Conservation (phyloP, 208 protist species). For the Tritrichomonas musculus region DNA sequence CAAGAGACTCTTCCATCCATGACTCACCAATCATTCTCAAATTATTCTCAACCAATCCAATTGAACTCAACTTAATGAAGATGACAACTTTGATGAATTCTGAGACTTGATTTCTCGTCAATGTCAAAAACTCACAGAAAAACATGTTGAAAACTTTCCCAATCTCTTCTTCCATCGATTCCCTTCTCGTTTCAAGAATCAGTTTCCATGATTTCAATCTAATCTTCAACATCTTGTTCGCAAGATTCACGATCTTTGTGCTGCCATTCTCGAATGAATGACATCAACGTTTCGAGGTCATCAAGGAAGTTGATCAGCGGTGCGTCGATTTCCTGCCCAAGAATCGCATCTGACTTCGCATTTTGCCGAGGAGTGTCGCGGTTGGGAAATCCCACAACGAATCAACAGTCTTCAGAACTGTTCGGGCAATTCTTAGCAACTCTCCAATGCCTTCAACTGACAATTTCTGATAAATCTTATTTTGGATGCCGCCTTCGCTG, state of each 20-base stretch:
- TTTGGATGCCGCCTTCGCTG: not conserved
- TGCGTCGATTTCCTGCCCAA: not conserved
- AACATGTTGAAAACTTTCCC: not conserved
- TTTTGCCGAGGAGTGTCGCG: not conserved
- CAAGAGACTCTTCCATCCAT: no score
- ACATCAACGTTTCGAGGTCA: not conserved
- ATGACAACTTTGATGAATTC: not conserved
- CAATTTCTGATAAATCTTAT: not conserved
- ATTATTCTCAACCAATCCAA: not conserved
- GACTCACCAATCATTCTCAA: not conserved
- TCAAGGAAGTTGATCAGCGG: not conserved
- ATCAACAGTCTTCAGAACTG: not conserved
- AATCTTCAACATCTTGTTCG: not conserved
- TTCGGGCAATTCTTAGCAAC: not conserved
- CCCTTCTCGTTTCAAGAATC: not conserved
- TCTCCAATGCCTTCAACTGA: not conserved
- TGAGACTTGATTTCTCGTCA: not conserved
- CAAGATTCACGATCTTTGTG: not conserved
- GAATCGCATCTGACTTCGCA: not conserved
- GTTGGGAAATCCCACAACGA: not conserved
- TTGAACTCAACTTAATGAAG: not conserved
- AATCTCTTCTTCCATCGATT: not conserved
- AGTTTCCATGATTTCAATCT: slow-evolving; percentile 28
- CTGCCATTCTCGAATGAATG: not conserved
- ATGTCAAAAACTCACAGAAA: not conserved